phyloP scores from a whole-genome alignment of 176 grass and related monocot genomes.

The Avena insularis region DNA sequence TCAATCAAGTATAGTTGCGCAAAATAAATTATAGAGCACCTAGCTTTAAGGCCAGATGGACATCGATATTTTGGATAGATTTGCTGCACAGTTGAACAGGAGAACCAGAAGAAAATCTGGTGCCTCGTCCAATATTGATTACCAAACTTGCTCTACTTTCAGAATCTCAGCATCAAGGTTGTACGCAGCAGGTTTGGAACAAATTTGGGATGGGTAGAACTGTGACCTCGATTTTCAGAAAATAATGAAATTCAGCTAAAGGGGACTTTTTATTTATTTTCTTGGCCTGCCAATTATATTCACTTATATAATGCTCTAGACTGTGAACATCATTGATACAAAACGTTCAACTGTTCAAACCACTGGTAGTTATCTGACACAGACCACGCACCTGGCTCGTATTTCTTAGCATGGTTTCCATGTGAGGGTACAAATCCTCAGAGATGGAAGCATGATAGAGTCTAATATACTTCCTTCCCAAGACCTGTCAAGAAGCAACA shows the following conservation, averaged over 20 bases:
- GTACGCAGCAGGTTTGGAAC: neutral
- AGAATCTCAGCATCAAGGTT: slow-evolving; percentile 31
- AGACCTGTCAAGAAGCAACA: slow-evolving; percentile 64
- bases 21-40: slow-evolving; percentile 9
- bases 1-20: neutral
- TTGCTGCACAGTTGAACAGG: slow-evolving; percentile 1
- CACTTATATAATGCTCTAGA: neutral
- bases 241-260: neutral
- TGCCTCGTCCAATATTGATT: slow-evolving; percentile 1
- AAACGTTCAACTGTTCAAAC: neutral
- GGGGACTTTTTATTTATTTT: slow-evolving; percentile 15
- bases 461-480: slow-evolving; percentile 95
- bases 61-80: slow-evolving; percentile 4
- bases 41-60: neutral
- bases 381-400: slow-evolving; percentile 72
- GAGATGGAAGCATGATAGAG: slow-evolving; percentile 73
- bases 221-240: neutral
- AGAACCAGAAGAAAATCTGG: slow-evolving; percentile 5
- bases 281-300: slow-evolving; percentile 31
- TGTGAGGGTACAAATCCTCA: slow-evolving; percentile 68
- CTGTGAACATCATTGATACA: neutral
- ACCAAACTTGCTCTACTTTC: slow-evolving; percentile 10
- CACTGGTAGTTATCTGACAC: slow-evolving; percentile 16
- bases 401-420: slow-evolving; percentile 78
- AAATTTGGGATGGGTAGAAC: neutral